Percentiles rank a stretch among this genome's conserved stretches.
These are phyloP conservation scores for Fistulinella prunicolor DNA, from an alignment of 768 basidiomycete genomes.

Conservation along the genomic window DNA sequence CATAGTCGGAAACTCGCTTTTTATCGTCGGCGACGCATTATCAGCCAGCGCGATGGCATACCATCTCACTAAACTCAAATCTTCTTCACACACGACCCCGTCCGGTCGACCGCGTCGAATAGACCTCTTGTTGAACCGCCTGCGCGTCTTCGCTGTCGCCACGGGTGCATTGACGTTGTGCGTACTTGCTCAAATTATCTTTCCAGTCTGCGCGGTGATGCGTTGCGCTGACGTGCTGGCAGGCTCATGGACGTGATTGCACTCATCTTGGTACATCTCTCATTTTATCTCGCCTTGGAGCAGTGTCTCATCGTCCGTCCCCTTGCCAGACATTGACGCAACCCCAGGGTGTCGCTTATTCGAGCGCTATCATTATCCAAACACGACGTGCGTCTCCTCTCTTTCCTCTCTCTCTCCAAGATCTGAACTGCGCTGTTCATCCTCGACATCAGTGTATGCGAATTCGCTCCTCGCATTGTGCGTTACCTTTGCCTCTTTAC, in stretches of 20 bases:
- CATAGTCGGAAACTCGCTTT: conserved; percentile 22
- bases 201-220: neutral
- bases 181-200: neutral
- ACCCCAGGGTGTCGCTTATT: conserved; percentile 18
- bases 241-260: conserved; percentile 28
- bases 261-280: conserved; percentile 20
- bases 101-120: conserved; percentile 10
- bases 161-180: conserved; percentile 27
- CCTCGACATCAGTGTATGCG: conserved; percentile 21
- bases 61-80: conserved; percentile 17
- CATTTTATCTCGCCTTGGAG: no score
- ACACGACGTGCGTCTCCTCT: conserved; percentile 21
- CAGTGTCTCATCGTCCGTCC: neutral
- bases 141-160: conserved; percentile 24
- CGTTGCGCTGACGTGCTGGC: neutral
- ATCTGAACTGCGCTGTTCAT: neutral
- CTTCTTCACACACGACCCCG: neutral
- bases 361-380: conserved; percentile 23
- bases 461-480: conserved; percentile 31
- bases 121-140: conserved; percentile 19
- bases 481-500: neutral
- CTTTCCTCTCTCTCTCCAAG: neutral
- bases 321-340: conserved; percentile 16
- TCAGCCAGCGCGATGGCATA: conserved; percentile 21
- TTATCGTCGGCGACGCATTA: conserved; percentile 24